Evolutionary conservation across 2,329 filamentous ascomycete species (phyloP).

Genomic region (Setomelanomma holmii): DNA sequence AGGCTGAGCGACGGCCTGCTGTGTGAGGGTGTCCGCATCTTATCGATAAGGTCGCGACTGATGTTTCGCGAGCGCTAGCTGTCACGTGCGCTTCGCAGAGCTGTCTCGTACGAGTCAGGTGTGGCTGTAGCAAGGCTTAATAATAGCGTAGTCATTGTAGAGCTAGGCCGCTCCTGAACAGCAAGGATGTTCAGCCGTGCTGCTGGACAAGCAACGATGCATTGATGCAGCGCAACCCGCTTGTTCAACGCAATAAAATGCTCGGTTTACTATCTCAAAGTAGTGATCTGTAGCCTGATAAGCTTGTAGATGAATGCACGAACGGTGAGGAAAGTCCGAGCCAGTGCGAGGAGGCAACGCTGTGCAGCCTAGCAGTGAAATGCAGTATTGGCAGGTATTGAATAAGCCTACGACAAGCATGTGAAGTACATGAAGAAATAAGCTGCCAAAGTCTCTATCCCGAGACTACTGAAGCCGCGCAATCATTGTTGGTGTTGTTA

Average conservation of each 20-base stretch:
- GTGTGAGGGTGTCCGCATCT: not conserved
- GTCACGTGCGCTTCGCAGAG: not conserved
- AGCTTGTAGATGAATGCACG: not conserved
- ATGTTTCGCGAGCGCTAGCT: not conserved
- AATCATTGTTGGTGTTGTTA: too few species aligned
- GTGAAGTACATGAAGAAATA: not conserved
- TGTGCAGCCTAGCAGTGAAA: too few species aligned
- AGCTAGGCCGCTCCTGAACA: not conserved
- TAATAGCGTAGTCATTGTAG: not conserved
- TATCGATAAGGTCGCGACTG: not conserved
- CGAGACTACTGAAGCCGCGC: not conserved
- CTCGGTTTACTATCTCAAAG: slow-evolving; percentile 1
- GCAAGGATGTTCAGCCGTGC: not conserved
- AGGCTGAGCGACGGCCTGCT: not conserved
- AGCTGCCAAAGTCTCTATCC: not conserved
- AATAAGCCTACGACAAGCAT: not conserved
- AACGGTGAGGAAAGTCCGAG: not conserved
- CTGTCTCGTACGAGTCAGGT: not conserved
- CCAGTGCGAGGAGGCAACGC: too few species aligned
- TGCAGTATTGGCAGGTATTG: too few species aligned
- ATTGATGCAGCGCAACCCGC: slow-evolving; percentile 1
- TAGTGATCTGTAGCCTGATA: not conserved
- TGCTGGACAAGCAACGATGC: not conserved
- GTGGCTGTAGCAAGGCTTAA: not conserved
- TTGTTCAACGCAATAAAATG: not conserved